Evolutionary conservation across 176 grass and related monocot genomes (phyloP).

Genomic region (Ensete glaucum): DNA sequence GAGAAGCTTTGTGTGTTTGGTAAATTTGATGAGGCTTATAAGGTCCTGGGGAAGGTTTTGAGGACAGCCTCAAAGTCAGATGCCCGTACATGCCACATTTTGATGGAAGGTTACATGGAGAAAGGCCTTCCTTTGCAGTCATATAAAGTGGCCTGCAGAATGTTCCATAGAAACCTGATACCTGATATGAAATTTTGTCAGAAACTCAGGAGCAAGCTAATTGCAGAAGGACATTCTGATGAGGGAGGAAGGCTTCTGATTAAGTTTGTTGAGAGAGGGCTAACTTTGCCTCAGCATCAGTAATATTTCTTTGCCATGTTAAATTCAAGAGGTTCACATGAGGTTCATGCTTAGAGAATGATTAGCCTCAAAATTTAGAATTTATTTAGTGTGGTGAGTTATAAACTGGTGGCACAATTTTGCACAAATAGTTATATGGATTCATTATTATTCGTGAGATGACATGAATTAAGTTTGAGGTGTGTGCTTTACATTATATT

Average conservation of each 20-base stretch:
- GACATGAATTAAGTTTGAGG: too few relatives aligned
- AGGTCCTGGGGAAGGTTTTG: conserved; percentile 60
- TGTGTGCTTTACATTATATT: too few relatives aligned
- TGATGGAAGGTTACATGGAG: conserved; percentile 67
- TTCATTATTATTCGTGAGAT: too few relatives aligned
- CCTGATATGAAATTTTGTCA: conserved; percentile 67
- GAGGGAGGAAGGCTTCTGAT: conserved; percentile 47
- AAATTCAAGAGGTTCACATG: not conserved
- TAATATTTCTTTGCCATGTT: conserved; percentile 21
- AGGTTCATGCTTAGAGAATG: not conserved
- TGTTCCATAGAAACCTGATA: conserved; percentile 70
- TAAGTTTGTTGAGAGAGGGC: conserved; percentile 83
- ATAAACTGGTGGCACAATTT: too few relatives aligned
- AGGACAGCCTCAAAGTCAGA: conserved; percentile 74
- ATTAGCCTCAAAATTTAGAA: not conserved
- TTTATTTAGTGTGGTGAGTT: too few relatives aligned
- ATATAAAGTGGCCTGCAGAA: conserved; percentile 72
- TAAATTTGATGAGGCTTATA: conserved; percentile 59
- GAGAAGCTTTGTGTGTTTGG: conserved; percentile 79
- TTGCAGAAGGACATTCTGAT: conserved; percentile 27
- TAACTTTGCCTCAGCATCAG: conserved; percentile 31
- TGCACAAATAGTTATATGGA: too few relatives aligned
- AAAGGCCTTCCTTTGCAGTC: conserved; percentile 44
- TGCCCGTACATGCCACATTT: conserved; percentile 59
- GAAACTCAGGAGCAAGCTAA: conserved; percentile 45